Evolutionary conservation across 1,284 basidiomycete species (phyloP), one percentile per base, ranked within the genome.

Genomic region (Entoloma clypeatum): DNA sequence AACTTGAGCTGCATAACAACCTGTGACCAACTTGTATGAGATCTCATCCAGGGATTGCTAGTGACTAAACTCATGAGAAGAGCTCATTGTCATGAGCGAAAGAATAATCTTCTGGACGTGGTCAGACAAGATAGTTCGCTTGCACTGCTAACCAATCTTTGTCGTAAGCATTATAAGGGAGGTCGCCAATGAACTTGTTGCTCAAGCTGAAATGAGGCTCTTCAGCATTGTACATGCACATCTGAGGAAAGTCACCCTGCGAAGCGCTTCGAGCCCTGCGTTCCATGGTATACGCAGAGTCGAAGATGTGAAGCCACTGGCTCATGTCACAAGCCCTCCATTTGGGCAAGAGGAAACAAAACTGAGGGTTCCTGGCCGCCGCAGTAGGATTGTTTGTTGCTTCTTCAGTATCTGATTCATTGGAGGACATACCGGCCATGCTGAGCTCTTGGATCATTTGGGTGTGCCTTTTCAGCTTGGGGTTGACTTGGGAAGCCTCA

Each of bases 301-400:
- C 41, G 17, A 47, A 36, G 19, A 47, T 33, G 16, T 27, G 41
- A 4, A 47, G 37, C 45, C 45, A 47, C 4, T 9, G 13, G 3
- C 24, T 39, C 9, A 47, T 13, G 8, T 36, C 27, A 16, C 13
- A 13, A 6, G 41, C 22, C 36, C 45, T 38, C 45, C 45, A 47
- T 21, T 18, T 18, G 8, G 41, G 45, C 4, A 24, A 11, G 9
- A 39, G 26, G 13, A 43, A 21, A 11, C 13, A 18, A 17, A 25
- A 43, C 19, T n/a, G 22, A 16, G 41, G 41, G 5, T 19, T 23
- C 11, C 19, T 8, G 11, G 29, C 18, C 5, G 4, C 29, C 5
- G 30, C 18, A 3, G 26, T n/a, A 4, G 2, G 25, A 24, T 27
- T 11, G 10, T 10, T 13, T 6, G 9, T 29, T 11, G 38, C 36